These are phyloP conservation scores for Petrea volubilis DNA, from an alignment of 257 asterid species.

Conservation along the genomic window DNA sequence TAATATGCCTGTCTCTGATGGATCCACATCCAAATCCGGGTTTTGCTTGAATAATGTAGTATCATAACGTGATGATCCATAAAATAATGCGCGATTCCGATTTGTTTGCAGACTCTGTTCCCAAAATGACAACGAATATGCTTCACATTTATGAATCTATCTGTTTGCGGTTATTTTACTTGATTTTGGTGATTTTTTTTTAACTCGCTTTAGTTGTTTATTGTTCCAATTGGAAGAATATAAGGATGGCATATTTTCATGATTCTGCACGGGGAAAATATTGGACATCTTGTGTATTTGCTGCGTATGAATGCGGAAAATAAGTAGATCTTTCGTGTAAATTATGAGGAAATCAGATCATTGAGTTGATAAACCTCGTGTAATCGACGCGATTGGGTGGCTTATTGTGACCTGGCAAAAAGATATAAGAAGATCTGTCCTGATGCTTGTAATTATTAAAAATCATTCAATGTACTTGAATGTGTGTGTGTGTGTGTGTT, in stretches of 20 bases:
- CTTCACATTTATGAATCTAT: too few species aligned
- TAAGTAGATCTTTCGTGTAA: neutral
- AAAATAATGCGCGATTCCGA: neutral
- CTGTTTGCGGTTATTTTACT: neutral
- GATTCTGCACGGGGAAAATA: neutral
- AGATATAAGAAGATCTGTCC: neutral
- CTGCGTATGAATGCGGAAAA: neutral
- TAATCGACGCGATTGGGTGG: neutral
- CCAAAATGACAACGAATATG: neutral
- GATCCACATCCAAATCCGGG: conserved; percentile 4
- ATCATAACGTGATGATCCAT: conserved; percentile 3
- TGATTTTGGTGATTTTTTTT: neutral
- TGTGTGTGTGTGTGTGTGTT: too few species aligned
- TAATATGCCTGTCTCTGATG: neutral
- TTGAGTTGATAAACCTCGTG: neutral
- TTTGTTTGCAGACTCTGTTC: conserved; percentile 15
- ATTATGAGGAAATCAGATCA: conserved; percentile 7
- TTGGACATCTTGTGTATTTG: conserved; percentile 3
- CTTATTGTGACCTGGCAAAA: conserved; percentile 1
- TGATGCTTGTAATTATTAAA: conserved; percentile 14
- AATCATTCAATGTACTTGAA: conserved; percentile 17
- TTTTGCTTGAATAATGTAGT: neutral
- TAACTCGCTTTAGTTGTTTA: neutral
- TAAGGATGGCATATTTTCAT: neutral
- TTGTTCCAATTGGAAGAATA: neutral